Base-by-base conservation (phyloP, 176 grass and related monocot species). In the Coix lacrymajobi region DNA sequence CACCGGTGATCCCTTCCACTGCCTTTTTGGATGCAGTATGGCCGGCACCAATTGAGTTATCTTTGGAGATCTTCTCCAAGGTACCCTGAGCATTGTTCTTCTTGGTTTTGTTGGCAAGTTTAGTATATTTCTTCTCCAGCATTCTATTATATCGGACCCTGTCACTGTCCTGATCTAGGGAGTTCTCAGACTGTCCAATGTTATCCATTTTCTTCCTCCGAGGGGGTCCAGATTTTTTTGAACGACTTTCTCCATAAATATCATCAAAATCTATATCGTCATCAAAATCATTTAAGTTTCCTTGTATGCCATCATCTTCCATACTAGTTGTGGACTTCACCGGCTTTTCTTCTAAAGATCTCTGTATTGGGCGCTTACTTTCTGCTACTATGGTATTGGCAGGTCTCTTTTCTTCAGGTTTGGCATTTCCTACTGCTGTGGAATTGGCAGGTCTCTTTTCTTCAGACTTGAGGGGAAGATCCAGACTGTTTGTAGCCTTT, bases 261-360 rank as follows among this genome's bases (percentile, higher is more conserved):
- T 80, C 73, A 58, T 82, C 84, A 57, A 85, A 43, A 88, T 79
- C 77, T 80, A 83, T 52, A 84, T 79, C 81, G 38, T 79, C 76
- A 74, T 73, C 32, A 78, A 34, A 71, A 54, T 87, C 24, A 75
- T 34, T 58, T 62, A 77, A 41, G 6, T 22, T 85, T 2, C 66
- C 84, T 22, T 83, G 74, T 66, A 62, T 6, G 8, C 34, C 83
- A 62, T 81, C 75, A 14, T 87, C 87, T 77, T 90, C 85, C 32
- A 61, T 33, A 12, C 66, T 81, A 74, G 80, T 70, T 39, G 82
- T 49, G 5, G 86, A 61, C 36, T 83, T 91, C 56, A 73, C 64
- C 61, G 20, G 89, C 45, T 77, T 89, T 80, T 81, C 91, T 87
- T 93, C 87, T 30, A 71, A 78, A 40, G 77, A 88, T 86, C 73